Evolutionary conservation across 306 rosid species (phyloP).

Genomic region (Trifolium pratense): DNA sequence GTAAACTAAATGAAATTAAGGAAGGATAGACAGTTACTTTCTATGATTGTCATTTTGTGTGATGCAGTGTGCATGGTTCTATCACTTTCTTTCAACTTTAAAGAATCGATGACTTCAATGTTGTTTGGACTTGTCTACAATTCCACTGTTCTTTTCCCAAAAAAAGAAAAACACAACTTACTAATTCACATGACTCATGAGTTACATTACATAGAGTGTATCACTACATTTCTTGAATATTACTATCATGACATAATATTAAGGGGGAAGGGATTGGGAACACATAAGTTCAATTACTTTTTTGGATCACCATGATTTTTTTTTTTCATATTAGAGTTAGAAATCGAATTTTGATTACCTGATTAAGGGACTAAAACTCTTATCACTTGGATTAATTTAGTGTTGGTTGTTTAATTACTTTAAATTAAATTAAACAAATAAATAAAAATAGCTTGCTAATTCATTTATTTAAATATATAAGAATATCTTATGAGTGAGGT

Average conservation of each 20-base stretch:
- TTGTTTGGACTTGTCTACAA: conserved; percentile 25
- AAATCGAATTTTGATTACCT: too few species aligned
- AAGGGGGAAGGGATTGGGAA: not conserved
- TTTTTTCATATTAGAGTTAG: too few species aligned
- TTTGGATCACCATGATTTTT: too few species aligned
- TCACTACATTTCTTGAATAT: not conserved
- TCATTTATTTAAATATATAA: not conserved
- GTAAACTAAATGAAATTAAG: conserved; percentile 19
- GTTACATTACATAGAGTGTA: conserved; percentile 7
- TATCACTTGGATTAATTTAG: too few species aligned
- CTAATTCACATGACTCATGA: not conserved
- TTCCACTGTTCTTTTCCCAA: conserved; percentile 29
- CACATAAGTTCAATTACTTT: not conserved
- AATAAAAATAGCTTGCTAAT: not conserved
- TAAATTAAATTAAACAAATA: not conserved
- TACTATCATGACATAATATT: not conserved
- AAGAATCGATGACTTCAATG: conserved; percentile 48
- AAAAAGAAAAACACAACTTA: not conserved
- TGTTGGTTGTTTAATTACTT: too few species aligned
- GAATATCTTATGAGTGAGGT: not conserved
- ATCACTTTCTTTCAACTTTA: conserved; percentile 40
- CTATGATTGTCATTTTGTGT: conserved; percentile 42
- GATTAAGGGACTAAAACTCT: too few species aligned
- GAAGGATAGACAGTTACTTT: conserved; percentile 36
- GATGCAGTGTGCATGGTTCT: conserved; percentile 36